Evolutionary conservation across 768 basidiomycete species (phyloP), one percentile per base, ranked within the genome.

Genomic region (Tylopilus subfusipes): DNA sequence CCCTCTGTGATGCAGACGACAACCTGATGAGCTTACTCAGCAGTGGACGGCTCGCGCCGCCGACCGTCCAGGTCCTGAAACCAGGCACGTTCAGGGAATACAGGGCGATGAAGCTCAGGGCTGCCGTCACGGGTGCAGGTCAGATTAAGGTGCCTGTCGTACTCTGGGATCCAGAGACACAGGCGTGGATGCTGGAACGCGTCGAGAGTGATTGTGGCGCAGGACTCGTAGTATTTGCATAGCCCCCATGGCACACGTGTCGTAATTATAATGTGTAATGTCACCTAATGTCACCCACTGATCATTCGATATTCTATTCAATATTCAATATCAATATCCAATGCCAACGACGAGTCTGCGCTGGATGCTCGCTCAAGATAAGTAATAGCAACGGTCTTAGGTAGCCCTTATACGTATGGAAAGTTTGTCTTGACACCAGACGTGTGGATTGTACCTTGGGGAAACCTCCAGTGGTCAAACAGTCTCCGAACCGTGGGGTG

Each of bases 61-160:
- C 58, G 14, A 60, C 49, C 8, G 29, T 65, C 16, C 47, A 62
- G 21, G 21, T 65, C 36, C 11, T 63, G 16, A 50, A 51, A 44
- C 44, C 42, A 8, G 57, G 63, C 19, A 65, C 63, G 18, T 65
- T 65, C 21, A 48, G 51, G 14, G 60, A 65, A 29, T 65, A 57
- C 21, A 50, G 58, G 21, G 21, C 34, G 9, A 9, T 43, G 11
- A 62, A 52, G 30, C 45, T 57, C 52, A 40, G 55, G 36, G 38
- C 48, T 0, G 22, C 53, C 30, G 45, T 43, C 24, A 55, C 48
- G 3, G 61, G 61, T 18, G 38, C 60, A 0, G 56, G 61, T 11
- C 57, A 65, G 18, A 47, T 63, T 43, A 60, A 63, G n/a, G 58
- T 60, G 6, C 57, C 63, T 4, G 54, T 48, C 43, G 61, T 65